Base-by-base conservation (phyloP, 2,329 filamentous ascomycete genomes). In the Bipolaris zeicola region DNA sequence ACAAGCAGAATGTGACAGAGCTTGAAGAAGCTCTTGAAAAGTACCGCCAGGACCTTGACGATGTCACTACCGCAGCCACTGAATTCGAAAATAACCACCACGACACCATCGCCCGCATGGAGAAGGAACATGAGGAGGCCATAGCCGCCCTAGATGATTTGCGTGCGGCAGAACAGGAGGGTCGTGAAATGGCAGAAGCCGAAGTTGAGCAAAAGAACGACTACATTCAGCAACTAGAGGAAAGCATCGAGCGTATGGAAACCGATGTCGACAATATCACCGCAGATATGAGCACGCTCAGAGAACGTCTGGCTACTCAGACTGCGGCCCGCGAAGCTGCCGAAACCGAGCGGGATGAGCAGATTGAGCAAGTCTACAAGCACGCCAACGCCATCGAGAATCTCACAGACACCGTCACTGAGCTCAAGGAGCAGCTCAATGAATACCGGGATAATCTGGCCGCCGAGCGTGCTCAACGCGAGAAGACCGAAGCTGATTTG, bases 391-490 rank as follows among this genome's bases (percentile, higher is more conserved):
- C 63, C 8, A 69, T 75, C 37, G 68, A 73, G 46, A 68, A 72
- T 37, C 61, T 73, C 0, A 63, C 66, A 10, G 68, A 68, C 13
- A 64, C 70, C n/a, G 71, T 80, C 28, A 57, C 66, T 7, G 75
- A 78, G 10, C 72, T 81, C 8, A 68, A 77, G 38, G 60, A 68
- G 10, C 68, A 80, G 57, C 63, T 81, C 28, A 72, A 68, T 6
- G 69, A 74, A 6, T 69, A 78, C 22, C 76, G 73, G 18, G 58
- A 64, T 5, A 68, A 76, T 20, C 72, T 78, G 34, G 74, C 76
- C 10, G 65, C 72, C n/a, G 79, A 81, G 65, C 76, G 73, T 22
- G 62, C 58, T 5, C 78, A 81, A 63, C 78, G 77, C 28, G 77
- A 81, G 55, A 69, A 73, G 18, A 79, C 78, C 3, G 78, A 81